These are phyloP conservation scores for Cutaneotrichosporon cyanovorans DNA, from an alignment of 1,284 basidiomycete genomes.

Conservation along the genomic window DNA sequence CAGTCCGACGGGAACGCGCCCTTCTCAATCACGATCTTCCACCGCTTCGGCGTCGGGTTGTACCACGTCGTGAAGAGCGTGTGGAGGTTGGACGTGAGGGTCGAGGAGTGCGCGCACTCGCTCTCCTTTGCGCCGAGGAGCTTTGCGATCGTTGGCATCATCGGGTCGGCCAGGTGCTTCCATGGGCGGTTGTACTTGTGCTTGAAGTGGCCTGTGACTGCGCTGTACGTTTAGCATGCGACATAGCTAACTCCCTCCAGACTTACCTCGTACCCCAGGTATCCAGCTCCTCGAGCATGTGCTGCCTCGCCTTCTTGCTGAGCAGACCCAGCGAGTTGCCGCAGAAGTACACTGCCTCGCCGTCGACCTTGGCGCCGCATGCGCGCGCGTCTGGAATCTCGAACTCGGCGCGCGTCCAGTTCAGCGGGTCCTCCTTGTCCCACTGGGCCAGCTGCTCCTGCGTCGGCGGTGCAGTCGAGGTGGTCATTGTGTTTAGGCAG, in stretches of 20 bases:
- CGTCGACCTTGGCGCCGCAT: slow-evolving; percentile 40
- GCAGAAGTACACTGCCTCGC: slow-evolving; percentile 68
- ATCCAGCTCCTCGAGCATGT: slow-evolving; percentile 74
- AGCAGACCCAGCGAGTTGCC: slow-evolving; percentile 91
- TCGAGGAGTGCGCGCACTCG: slow-evolving; percentile 91
- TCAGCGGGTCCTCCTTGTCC: slow-evolving; percentile 39
- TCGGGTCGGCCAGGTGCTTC: slow-evolving; percentile 67
- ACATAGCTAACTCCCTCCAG: neutral
- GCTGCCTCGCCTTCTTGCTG: slow-evolving; percentile 61
- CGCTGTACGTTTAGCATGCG: slow-evolving; percentile 56
- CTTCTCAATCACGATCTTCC: slow-evolving; percentile 92
- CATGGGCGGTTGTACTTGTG: slow-evolving; percentile 79
- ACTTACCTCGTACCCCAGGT: slow-evolving; percentile 76
- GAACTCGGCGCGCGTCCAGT: slow-evolving; percentile 44
- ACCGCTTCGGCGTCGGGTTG: slow-evolving; percentile 68
- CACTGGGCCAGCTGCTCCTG: slow-evolving; percentile 20
- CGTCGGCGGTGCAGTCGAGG: slow-evolving; percentile 5
- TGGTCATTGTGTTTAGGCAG: slow-evolving; percentile 4
- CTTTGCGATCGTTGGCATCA: slow-evolving; percentile 69
- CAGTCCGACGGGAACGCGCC: slow-evolving; percentile 94
- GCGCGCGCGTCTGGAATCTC: slow-evolving; percentile 39
- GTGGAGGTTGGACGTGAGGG: slow-evolving; percentile 90
- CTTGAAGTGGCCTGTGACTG: slow-evolving; percentile 82
- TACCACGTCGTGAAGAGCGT: slow-evolving; percentile 92
- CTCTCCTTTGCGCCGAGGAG: slow-evolving; percentile 76